These are phyloP conservation scores for Globisporangium rhizosaccharum DNA, from an alignment of 352 stramenopile species.

Conservation along the genomic window DNA sequence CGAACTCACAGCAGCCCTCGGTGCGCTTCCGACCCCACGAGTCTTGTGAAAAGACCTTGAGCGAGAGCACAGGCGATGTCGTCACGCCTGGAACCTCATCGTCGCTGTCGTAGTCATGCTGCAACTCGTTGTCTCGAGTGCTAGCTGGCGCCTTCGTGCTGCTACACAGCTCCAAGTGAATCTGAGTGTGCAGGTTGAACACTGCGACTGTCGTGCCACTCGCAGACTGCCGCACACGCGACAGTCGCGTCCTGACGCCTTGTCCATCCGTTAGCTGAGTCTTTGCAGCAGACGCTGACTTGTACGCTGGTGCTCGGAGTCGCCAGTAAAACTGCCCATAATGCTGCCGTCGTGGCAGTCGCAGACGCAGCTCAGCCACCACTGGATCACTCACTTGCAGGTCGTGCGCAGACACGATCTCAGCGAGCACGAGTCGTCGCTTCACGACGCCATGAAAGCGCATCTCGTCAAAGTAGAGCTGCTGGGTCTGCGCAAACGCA, in stretches of 20 bases:
- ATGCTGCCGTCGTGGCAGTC: background rate
- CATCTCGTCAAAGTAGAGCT: constrained; percentile 9
- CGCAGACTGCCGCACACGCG: background rate
- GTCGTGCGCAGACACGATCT: constrained; percentile 7
- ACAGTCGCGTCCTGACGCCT: background rate
- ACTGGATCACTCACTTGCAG: constrained; percentile 2
- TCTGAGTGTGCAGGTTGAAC: constrained; percentile 14
- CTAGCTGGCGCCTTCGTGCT: background rate
- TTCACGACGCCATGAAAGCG: constrained; percentile 5
- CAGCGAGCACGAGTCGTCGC: constrained; percentile 6
- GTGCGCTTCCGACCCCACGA: constrained; percentile 34
- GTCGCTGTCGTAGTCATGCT: background rate
- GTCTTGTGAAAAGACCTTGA: constrained; percentile 46
- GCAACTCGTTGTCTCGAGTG: background rate
- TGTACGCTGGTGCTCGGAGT: background rate
- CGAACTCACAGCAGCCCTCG: constrained; percentile 33
- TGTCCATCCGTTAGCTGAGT: background rate
- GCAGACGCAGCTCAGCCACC: constrained; percentile 7
- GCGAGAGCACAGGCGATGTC: constrained; percentile 12
- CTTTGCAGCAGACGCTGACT: background rate
- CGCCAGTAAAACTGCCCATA: background rate
- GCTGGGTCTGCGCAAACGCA: background rate
- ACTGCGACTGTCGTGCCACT: background rate
- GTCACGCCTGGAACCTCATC: constrained; percentile 1
- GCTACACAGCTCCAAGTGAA: constrained; percentile 14